Base-by-base conservation (phyloP, 1,284 basidiomycete species). In the Fomes fomentarius region DNA sequence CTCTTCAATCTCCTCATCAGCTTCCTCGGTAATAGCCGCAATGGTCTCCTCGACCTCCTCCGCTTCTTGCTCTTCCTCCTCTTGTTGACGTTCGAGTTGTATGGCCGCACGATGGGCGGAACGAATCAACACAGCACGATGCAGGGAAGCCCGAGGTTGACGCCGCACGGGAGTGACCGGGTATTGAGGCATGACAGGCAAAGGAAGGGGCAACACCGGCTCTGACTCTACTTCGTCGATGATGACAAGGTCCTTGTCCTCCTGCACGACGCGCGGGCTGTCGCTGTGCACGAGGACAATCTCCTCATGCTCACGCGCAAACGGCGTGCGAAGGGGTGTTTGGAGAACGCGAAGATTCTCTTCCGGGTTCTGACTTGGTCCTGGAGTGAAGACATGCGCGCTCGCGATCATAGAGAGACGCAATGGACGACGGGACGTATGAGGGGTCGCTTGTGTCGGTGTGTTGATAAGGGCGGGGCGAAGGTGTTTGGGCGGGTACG, bases 341-440 rank as follows among this genome's bases (percentile, higher is more conserved):
- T 84, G 78, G 3, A 88, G 74, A 37, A 87, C 73, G 4, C 80
- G 76, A 1, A 89, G 74, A 60, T 88, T 89, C 66, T 83, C 83
- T 34, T 74, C 68, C 1, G 85, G 83, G 63, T 86, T 77, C 3
- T 71, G 67, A 42, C 80, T 83, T 0, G 84, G 84, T 8, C 80
- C 67, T 0, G 87, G 88, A 1, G 82, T 81, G 67, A 89, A 89
- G 4, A 91, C 86, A 60, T 87, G 79, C 0, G 85, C 85, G 52
- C 83, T 84, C 30, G 83, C 77, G 39, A 91, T 88, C 84, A 91
- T 86, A 7, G 85, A 88, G 56, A 91, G 77, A 25, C 88, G 81
- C 3, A 85, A 75, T 4, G 79, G 75, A 19, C 82, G 76, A 19
- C 70, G 65, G 5, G 40, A 52, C 26, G 55, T 46, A 34, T 56